Evolutionary conservation across 192 early-diverging fungal species (phyloP).

Genomic region (Linnemannia exigua): DNA sequence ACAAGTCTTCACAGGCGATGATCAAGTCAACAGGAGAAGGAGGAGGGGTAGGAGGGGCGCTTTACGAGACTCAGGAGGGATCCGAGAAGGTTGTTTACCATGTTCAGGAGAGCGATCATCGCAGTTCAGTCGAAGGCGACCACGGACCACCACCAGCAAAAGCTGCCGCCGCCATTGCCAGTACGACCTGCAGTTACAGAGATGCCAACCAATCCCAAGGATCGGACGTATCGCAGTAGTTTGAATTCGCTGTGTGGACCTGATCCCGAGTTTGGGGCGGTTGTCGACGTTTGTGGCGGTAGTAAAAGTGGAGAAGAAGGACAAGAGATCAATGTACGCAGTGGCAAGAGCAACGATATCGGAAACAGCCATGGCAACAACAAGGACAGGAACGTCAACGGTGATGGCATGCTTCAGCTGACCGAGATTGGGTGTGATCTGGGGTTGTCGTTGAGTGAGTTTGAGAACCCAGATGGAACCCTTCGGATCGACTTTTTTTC

Average conservation of each 20-base stretch:
- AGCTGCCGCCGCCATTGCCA: not conserved
- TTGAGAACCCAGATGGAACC: not conserved
- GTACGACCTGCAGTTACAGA: not conserved
- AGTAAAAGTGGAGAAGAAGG: not conserved
- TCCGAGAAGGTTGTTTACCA: not conserved
- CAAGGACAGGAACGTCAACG: not conserved
- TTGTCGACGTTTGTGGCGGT: not conserved
- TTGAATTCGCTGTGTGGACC: not conserved
- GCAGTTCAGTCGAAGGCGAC: not conserved
- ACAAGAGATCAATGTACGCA: not conserved
- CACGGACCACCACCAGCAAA: not conserved
- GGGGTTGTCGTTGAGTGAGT: not conserved
- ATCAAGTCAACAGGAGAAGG: conserved; percentile 4
- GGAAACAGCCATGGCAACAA: not conserved
- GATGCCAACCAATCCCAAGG: not conserved
- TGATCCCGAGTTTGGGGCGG: not conserved
- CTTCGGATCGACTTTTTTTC: not conserved
- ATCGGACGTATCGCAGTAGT: not conserved
- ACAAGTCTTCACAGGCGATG: not conserved
- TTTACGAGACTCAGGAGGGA: not conserved
- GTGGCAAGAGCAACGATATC: not conserved
- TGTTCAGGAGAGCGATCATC: not conserved
- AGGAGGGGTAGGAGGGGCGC: not conserved
- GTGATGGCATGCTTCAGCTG: not conserved
- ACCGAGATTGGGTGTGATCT: not conserved